Percentiles rank a stretch among this genome's conserved stretches.
Conservation (phyloP, 805 yeast species). For the Torulaspora gathmanii region DNA sequence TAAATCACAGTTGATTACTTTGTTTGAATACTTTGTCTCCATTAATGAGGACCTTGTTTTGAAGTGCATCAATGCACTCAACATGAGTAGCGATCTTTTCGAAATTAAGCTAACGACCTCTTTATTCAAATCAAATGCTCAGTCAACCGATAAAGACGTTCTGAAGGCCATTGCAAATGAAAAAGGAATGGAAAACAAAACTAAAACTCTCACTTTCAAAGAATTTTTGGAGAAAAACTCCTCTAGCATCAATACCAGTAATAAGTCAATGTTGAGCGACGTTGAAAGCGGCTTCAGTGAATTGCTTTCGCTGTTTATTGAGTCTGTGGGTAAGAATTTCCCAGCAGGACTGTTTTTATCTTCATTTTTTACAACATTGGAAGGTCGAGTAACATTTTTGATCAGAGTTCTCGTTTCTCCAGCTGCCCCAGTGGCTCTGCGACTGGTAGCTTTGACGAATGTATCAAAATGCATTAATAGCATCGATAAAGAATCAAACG, state of each 20-base stretch:
- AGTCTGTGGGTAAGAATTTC: conserved; percentile 39
- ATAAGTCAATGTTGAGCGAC: conserved; percentile 34
- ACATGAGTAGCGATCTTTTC: conserved; percentile 41
- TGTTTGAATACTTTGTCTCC: conserved; percentile 40
- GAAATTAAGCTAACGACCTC: conserved; percentile 70
- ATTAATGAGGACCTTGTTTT: conserved; percentile 39
- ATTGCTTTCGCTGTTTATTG: conserved; percentile 42
- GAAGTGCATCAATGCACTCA: conserved; percentile 36
- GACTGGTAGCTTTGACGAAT: conserved; percentile 46
- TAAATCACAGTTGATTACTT: conserved; percentile 37
- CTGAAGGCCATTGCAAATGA: conserved; percentile 29
- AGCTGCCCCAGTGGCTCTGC: conserved; percentile 53
- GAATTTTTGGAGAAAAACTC: conserved; percentile 33
- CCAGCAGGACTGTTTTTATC: conserved; percentile 34
- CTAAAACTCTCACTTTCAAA: conserved; percentile 27
- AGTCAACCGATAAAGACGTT: conserved; percentile 30
- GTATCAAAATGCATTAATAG: conserved; percentile 36
- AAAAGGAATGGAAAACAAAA: conserved; percentile 25
- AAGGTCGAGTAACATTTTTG: conserved; percentile 52
- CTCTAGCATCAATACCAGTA: conserved; percentile 26
- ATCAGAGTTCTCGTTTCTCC: conserved; percentile 54
- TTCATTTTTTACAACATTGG: conserved; percentile 38
- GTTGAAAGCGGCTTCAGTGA: conserved; percentile 39
- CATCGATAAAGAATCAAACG: conserved; percentile 38
- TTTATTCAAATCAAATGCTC: conserved; percentile 34